Percentiles rank a stretch among this genome's conserved stretches.
These are phyloP conservation scores for Talaromyces sp. DNA, from an alignment of 2,329 filamentous ascomycete species.

Conservation along the genomic window DNA sequence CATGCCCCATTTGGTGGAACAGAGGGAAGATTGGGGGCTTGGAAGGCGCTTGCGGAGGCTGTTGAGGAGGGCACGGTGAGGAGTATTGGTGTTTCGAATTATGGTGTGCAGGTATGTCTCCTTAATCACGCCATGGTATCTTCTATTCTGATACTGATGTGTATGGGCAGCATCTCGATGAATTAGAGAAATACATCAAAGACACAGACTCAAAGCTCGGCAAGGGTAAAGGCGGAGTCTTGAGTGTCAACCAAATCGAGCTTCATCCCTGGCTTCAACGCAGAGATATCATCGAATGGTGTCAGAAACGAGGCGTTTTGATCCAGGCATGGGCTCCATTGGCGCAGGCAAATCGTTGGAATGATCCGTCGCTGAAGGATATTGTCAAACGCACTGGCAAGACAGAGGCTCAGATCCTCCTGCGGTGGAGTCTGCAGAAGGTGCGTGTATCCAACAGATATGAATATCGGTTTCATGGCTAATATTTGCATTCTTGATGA, in stretches of 20 bases:
- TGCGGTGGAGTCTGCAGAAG: not conserved
- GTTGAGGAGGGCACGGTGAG: slow-evolving; percentile 39
- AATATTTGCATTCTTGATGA: not conserved
- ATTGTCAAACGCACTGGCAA: slow-evolving; percentile 34
- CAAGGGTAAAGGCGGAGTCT: slow-evolving; percentile 60
- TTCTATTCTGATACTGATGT: not conserved
- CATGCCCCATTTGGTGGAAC: slow-evolving; percentile 40
- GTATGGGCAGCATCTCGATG: slow-evolving; percentile 31
- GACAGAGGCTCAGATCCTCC: not conserved
- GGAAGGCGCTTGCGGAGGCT: slow-evolving; percentile 41
- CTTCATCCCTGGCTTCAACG: slow-evolving; percentile 83
- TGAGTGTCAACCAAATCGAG: slow-evolving; percentile 85
- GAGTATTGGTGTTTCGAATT: slow-evolving; percentile 43
- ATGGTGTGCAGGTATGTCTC: slow-evolving; percentile 27
- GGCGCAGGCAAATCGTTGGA: slow-evolving; percentile 45
- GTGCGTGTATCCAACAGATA: not conserved
- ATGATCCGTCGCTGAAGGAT: slow-evolving; percentile 52
- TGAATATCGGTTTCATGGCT: too few relatives aligned
- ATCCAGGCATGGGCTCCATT: slow-evolving; percentile 56
- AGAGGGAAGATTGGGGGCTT: slow-evolving; percentile 37
- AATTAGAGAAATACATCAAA: slow-evolving; percentile 41
- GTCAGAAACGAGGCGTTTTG: slow-evolving; percentile 59
- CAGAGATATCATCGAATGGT: slow-evolving; percentile 78
- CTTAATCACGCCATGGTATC: not conserved
- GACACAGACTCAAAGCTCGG: slow-evolving; percentile 34